A percentile compares a stretch with the other conserved stretches of the same genome.
Conservation (phyloP, 1,139 yeast genomes). For the Saccharomyces hybrid region DNA sequence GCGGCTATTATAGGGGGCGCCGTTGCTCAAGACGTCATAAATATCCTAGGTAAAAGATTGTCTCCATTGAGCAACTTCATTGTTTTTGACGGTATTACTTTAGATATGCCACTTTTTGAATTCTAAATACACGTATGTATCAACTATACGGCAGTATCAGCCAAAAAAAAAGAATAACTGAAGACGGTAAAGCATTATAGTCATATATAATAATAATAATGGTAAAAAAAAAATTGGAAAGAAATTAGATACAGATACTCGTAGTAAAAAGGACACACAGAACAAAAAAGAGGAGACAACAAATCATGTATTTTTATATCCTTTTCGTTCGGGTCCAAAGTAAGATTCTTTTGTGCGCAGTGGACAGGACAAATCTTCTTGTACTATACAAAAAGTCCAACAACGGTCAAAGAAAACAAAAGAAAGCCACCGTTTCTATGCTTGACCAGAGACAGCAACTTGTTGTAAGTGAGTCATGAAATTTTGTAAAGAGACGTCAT, state of each 20-base stretch:
- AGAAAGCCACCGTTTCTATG: constrained; percentile 12
- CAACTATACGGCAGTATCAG: neutral
- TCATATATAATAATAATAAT: neutral
- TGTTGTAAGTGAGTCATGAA: constrained; percentile 87
- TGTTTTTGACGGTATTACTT: constrained; percentile 61
- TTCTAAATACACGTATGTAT: constrained; percentile 23
- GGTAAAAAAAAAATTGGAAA: neutral
- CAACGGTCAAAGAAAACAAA: neutral
- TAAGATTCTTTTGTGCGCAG: neutral
- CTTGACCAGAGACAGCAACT: constrained; percentile 55
- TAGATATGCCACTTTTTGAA: constrained; percentile 69
- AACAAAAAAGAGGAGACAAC: neutral
- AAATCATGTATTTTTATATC: neutral
- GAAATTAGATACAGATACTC: neutral
- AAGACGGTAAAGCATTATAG: neutral
- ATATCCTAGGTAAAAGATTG: constrained; percentile 67
- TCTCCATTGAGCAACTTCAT: constrained; percentile 78
- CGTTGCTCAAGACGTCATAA: constrained; percentile 84
- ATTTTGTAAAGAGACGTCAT: constrained; percentile 87
- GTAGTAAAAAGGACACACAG: neutral
- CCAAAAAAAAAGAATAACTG: neutral
- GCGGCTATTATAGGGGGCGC: constrained; percentile 89
- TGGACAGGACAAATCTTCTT: neutral
- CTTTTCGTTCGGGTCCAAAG: neutral
- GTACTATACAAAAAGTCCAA: neutral